Percentiles rank a stretch among this genome's conserved stretches.
phyloP scores from a whole-genome alignment of 2,329 filamentous ascomycete species.

The Apiospora rasikravindrae region DNA sequence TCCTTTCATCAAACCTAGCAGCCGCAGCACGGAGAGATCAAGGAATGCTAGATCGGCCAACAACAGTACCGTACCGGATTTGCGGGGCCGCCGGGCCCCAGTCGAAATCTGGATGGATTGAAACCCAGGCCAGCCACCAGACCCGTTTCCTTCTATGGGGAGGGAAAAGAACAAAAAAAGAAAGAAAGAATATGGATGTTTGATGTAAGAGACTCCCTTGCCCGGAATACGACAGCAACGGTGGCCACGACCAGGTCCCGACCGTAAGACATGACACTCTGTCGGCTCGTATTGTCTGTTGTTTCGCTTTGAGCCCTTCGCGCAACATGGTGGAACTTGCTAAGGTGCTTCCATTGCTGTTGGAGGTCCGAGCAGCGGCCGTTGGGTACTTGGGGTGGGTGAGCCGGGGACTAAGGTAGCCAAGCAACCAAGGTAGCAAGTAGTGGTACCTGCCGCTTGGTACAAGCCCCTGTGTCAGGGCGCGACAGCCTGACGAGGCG shows the following conservation, averaged over 20 bases:
- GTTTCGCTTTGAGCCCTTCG: slow-evolving; percentile 12
- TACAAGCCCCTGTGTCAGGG: slow-evolving; percentile 9
- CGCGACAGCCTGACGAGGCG: slow-evolving; percentile 1
- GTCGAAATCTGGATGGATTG: not conserved
- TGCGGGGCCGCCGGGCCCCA: not conserved
- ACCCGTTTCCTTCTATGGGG: not conserved
- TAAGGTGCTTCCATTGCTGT: not conserved
- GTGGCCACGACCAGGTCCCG: not conserved
- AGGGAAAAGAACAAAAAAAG: not conserved
- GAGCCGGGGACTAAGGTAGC: not conserved
- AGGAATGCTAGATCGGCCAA: slow-evolving; percentile 8
- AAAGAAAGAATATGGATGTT: not conserved
- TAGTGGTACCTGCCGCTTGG: not conserved
- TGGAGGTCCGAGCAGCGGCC: not conserved
- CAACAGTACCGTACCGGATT: not conserved
- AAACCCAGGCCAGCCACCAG: not conserved
- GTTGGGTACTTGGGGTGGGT: not conserved
- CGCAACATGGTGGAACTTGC: slow-evolving; percentile 14
- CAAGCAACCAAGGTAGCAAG: not conserved
- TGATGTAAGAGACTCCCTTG: not conserved
- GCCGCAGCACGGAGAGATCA: slow-evolving; percentile 5
- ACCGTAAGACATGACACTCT: not conserved
- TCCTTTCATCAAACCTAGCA: not conserved
- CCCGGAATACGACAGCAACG: not conserved
- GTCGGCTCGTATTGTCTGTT: not conserved